These are phyloP conservation scores for Ustilago sp. DNA, from an alignment of 1,284 basidiomycete genomes.

Conservation along the genomic window DNA sequence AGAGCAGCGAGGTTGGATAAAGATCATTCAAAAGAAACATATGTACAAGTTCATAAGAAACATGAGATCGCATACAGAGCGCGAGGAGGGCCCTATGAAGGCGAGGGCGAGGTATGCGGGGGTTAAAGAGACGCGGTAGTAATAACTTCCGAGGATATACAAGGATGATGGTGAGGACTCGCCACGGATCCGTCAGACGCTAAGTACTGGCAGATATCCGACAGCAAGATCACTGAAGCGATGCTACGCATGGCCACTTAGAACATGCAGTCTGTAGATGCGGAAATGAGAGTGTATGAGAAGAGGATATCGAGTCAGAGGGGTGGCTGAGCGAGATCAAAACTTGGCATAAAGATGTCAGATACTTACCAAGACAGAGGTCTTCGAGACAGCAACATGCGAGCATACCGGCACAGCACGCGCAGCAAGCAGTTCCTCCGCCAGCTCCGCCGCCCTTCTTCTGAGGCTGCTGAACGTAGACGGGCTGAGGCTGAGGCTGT, in stretches of 20 bases:
- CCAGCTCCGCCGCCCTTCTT: constrained; percentile 43
- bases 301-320: neutral
- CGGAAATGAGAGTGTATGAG: neutral
- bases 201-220: neutral
- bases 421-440: constrained; percentile 36
- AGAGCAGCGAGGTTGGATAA: neutral
- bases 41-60: constrained; percentile 11
- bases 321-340: neutral
- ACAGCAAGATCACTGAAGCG: neutral
- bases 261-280: constrained; percentile 46
- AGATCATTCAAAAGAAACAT: neutral
- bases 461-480: constrained; percentile 56
- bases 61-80: neutral
- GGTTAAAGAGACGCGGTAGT: neutral
- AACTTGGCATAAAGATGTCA: neutral
- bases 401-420: constrained; percentile 59
- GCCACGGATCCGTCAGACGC: neutral
- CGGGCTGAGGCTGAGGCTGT: constrained; percentile 57
- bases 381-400: constrained; percentile 58
- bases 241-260: constrained; percentile 1
- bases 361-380: constrained; percentile 50
- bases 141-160: neutral
- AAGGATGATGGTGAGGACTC: neutral
- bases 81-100: neutral
- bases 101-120: neutral